phyloP scores from a whole-genome alignment of 129 eudicot species.

The Chrysanthemum seticuspe region DNA sequence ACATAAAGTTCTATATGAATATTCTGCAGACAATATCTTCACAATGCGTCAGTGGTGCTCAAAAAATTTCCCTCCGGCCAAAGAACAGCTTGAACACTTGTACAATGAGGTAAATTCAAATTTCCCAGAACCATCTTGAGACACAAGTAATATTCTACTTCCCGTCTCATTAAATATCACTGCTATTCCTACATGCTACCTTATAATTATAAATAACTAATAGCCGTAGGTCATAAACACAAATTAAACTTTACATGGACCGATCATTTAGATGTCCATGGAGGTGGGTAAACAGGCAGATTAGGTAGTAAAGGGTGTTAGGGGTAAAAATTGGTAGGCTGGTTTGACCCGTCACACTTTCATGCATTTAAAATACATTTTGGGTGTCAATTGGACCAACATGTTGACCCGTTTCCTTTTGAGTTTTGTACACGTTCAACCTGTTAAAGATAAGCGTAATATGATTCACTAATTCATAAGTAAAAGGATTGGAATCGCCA shows the following conservation, averaged over 20 bases:
- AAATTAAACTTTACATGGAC: too few relatives aligned
- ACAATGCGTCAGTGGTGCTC: conserved; percentile 93
- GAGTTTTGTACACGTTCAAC: background rate
- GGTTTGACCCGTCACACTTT: background rate
- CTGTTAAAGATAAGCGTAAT: background rate
- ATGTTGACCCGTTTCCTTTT: background rate
- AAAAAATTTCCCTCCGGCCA: conserved; percentile 95
- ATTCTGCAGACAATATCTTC: conserved; percentile 68
- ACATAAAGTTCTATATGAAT: conserved; percentile 13
- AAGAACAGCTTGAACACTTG: conserved; percentile 87
- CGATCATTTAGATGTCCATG: background rate
- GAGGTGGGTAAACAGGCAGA: too few relatives aligned
- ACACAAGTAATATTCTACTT: background rate
- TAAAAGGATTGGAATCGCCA: background rate
- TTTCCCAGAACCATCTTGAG: background rate
- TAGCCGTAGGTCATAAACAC: too few relatives aligned
- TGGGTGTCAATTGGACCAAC: background rate
- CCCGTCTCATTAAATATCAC: background rate
- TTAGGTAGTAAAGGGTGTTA: too few relatives aligned
- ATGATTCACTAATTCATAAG: background rate
- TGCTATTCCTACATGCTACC: background rate
- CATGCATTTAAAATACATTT: background rate
- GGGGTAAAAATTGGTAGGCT: background rate
- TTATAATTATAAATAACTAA: conserved; percentile 5
- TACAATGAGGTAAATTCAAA: conserved; percentile 64